phyloP scores from a whole-genome alignment of 2,329 filamentous ascomycete genomes.

The Alternaria brassicicola region DNA sequence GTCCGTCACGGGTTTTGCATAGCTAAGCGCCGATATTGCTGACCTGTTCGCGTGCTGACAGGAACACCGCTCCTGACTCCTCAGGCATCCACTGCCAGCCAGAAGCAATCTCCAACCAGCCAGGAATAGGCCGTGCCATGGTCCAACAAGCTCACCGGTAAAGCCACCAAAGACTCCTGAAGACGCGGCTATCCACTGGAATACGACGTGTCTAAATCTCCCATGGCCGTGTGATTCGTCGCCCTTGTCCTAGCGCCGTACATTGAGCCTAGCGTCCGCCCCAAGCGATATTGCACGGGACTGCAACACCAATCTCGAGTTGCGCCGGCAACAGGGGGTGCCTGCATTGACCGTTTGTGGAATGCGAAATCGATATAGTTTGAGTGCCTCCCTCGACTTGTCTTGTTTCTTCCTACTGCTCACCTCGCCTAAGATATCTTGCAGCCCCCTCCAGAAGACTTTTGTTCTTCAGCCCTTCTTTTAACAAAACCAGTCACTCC shows the following conservation, averaged over 20 bases:
- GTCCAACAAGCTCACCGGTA: constrained; percentile 13
- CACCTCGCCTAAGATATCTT: constrained; percentile 6
- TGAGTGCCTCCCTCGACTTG: constrained; percentile 12
- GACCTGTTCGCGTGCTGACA: not conserved
- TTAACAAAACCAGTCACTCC: constrained; percentile 28
- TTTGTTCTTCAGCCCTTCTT: constrained; percentile 40
- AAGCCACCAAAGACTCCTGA: constrained; percentile 16
- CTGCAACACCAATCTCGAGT: constrained; percentile 18
- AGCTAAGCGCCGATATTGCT: not conserved
- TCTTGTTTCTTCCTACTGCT: constrained; percentile 16
- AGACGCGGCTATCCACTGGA: constrained; percentile 8
- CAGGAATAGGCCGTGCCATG: constrained; percentile 18
- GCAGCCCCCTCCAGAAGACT: constrained; percentile 28
- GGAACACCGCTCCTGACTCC: constrained; percentile 1
- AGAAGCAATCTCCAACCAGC: constrained; percentile 15
- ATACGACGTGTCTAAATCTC: constrained; percentile 23
- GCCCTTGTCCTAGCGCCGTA: not conserved
- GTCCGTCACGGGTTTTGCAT: not conserved
- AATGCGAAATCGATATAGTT: constrained; percentile 34
- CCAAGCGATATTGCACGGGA: constrained; percentile 10
- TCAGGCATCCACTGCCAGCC: constrained; percentile 13
- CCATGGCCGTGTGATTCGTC: constrained; percentile 20
- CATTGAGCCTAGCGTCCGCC: constrained; percentile 4
- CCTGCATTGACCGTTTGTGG: constrained; percentile 13
- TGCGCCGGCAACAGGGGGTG: constrained; percentile 12